Evolutionary conservation across 305 asterid species (phyloP).

Genomic region (Salvia sclarea): DNA sequence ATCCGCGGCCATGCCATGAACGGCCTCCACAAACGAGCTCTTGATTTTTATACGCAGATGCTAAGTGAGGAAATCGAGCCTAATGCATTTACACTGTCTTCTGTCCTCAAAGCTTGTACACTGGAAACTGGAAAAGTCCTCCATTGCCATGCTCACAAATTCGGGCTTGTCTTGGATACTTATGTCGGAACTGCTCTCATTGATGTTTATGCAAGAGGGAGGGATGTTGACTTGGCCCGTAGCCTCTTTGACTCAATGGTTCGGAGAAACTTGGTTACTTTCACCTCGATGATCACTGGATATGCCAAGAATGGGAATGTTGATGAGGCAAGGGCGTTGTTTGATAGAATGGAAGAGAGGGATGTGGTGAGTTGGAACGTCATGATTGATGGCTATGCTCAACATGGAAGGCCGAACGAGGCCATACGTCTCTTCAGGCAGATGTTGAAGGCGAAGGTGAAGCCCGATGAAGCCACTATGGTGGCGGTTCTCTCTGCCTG

Average conservation of each 20-base stretch:
- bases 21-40: constrained; percentile 45
- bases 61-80: constrained; percentile 47
- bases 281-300: constrained; percentile 52
- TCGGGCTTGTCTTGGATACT: constrained; percentile 44
- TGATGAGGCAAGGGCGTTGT: constrained; percentile 47
- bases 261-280: constrained; percentile 43
- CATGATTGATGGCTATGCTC: constrained; percentile 59
- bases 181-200: constrained; percentile 61
- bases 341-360: constrained; percentile 54
- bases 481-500: constrained; percentile 60
- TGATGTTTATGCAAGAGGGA: constrained; percentile 48
- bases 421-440: constrained; percentile 54
- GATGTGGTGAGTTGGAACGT: no score
- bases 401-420: constrained; percentile 51
- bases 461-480: constrained; percentile 58
- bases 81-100: constrained; percentile 48
- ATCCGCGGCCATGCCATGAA: constrained; percentile 53
- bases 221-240: constrained; percentile 46
- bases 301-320: constrained; percentile 47
- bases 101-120: constrained; percentile 41
- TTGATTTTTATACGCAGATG: constrained; percentile 50
- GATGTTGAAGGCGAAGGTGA: constrained; percentile 47
- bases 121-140: constrained; percentile 39
- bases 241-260: constrained; percentile 46
- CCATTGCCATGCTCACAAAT: constrained; percentile 52